Evolutionary conservation across 495 filamentous ascomycete species (phyloP), one percentile per base, ranked within the genome.

Genomic region (Hyphodiscus hymeniophilus): DNA sequence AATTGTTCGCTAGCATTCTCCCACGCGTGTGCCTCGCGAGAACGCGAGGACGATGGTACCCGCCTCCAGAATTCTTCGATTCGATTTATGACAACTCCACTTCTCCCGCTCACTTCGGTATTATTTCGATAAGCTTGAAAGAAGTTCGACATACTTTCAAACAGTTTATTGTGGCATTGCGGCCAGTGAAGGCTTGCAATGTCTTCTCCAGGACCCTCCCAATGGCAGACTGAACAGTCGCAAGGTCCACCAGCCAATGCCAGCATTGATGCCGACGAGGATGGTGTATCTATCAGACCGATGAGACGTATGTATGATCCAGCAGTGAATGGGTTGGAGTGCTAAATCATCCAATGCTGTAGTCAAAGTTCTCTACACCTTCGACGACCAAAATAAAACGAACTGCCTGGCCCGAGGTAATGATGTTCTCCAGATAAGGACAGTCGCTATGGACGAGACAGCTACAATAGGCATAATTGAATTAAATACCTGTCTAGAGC

Each of bases 291-390:
- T 45, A 46, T 63, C 40, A 71, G 67, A 58, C 66, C 66, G 13
- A 76, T 79, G 73, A 73, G 70, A 46, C 56, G 75, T 79, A 65
- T 56, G 55, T 55, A 38, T 41, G 38, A 13, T 31, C 15, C 35
- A n/a, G 52, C 47, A 17, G 12, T 26, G 2, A 35, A 41, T 30
- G 30, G 16, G 21, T 7, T 7, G 20, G 22, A 38, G 45, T 50
- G 26, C 23, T 47, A 12, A 49, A 34, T 28, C 51, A 66, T 50
- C 23, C 24, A 31, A 32, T 24, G 30, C 47, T 62, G 48, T 61
- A 88, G 86, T 97, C 65, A 97, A 98, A 73, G 87, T 98, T 21
- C 82, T 92, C 33, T 98, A 98, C 65, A 94, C 90, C 17, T 97
- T 97, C 65, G 90, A 97, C 59, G 81, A 87, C 58, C 84, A 87